Evolutionary conservation across 2,329 filamentous ascomycete genomes (phyloP).

Genomic region (Paraphaeosphaeria minitans): DNA sequence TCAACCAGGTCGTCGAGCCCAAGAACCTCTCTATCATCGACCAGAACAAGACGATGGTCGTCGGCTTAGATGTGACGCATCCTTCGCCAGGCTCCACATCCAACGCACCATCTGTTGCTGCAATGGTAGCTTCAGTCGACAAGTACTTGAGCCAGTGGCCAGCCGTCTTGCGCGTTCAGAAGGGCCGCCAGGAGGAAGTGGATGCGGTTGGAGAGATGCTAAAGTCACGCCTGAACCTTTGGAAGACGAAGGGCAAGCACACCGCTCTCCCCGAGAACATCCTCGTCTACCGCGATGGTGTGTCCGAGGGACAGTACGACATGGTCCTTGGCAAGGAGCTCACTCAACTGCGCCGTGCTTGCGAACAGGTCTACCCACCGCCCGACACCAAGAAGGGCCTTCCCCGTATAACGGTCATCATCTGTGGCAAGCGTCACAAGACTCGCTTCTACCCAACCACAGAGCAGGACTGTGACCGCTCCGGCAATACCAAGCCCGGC

Average conservation of each 20-base stretch:
- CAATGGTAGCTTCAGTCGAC: conserved; percentile 77
- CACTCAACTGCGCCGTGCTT: conserved; percentile 67
- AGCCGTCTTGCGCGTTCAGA: conserved; percentile 69
- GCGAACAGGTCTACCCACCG: conserved; percentile 60
- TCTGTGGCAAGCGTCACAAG: conserved; percentile 87
- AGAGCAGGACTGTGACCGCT: conserved; percentile 42
- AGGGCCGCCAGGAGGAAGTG: conserved; percentile 70
- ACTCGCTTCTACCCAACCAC: conserved; percentile 79
- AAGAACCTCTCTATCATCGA: conserved; percentile 61
- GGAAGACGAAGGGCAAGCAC: conserved; percentile 49
- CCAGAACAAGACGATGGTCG: conserved; percentile 75
- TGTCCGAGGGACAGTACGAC: conserved; percentile 82
- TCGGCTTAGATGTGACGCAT: conserved; percentile 88
- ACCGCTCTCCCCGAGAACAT: conserved; percentile 70
- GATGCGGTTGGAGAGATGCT: conserved; percentile 65
- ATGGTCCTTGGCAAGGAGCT: conserved; percentile 72
- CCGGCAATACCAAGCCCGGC: conserved; percentile 70
- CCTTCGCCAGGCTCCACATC: conserved; percentile 68
- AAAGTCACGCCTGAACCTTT: conserved; percentile 66
- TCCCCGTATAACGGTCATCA: conserved; percentile 66
- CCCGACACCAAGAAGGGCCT: conserved; percentile 55
- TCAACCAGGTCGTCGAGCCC: conserved; percentile 65
- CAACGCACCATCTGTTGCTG: conserved; percentile 73
- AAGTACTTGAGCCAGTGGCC: conserved; percentile 75
- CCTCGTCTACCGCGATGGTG: conserved; percentile 83